Evolutionary conservation across 2,329 filamentous ascomycete genomes (phyloP), one percentile per base, ranked within the genome.

Genomic region (Trichophyton mentagrophytes): DNA sequence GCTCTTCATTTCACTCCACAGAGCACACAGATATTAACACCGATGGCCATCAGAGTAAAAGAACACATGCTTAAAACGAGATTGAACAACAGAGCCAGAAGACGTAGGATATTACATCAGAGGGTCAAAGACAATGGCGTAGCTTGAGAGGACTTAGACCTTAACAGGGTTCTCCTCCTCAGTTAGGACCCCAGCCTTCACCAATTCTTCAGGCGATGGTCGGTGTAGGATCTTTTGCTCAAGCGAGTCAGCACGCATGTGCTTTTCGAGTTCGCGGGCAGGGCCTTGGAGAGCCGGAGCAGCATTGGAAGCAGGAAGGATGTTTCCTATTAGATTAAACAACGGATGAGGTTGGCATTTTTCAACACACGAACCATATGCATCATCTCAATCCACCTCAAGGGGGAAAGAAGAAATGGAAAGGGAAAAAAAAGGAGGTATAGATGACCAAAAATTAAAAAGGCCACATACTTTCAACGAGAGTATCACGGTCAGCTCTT

Each of bases 161-260:
- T 69, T 65, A 20, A 70, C 70, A 17, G 77, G 76, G 63, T 77
- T 70, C 65, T 78, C 77, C 67, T 87, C 84, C 65, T 86, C 82
- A 62, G 82, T 84, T 65, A 96, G 76, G 60, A 96, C 89, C 3
- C 90, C 90, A 66, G 88, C 85, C 69, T 87, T 85, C 61, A 96
- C 79, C 64, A 96, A 78, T 58, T 87, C 81, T 66, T 90, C 88
- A 9, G 88, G 87, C 40, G 82, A 80, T 1, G 91, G 91, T 20
- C 91, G 82, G 67, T 86, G 81, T 69, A 87, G 82, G 64, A 96
- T 84, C 73, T 91, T 91, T 69, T 95, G 90, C 73, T 95, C 93
- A 64, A 96, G 80, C 60, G 82, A 87, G 73, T 96, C 89, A 62
- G 85, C 87, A 13, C 87, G 83, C 90, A 96, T 96, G 73, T 90